phyloP scores from a whole-genome alignment of 2,329 filamentous ascomycete genomes.

The Fusarium caatingaense region DNA sequence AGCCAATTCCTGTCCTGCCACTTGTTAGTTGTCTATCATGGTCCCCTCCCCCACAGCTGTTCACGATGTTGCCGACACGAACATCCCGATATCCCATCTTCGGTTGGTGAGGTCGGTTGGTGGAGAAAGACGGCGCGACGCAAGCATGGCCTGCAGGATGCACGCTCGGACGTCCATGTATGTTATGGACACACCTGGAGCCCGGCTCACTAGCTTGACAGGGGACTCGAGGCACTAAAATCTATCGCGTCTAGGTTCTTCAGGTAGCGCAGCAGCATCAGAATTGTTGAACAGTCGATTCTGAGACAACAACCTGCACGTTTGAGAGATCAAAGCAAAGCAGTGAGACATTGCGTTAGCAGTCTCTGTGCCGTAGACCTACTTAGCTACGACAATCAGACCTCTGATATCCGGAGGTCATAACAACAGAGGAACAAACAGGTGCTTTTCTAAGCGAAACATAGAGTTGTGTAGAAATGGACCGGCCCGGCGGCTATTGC shows the following conservation, averaged over 20 bases:
- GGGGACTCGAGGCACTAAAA: constrained; percentile 26
- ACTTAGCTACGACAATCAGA: background rate
- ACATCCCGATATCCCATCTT: constrained; percentile 35
- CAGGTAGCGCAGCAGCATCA: constrained; percentile 26
- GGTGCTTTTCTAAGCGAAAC: constrained; percentile 6
- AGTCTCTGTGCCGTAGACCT: constrained; percentile 21
- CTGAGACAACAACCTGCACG: constrained; percentile 30
- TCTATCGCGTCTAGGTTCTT: constrained; percentile 30
- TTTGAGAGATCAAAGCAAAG: constrained; percentile 14
- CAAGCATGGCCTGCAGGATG: constrained; percentile 45
- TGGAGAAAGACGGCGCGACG: constrained; percentile 38
- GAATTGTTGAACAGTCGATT: constrained; percentile 23
- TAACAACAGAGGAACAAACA: background rate
- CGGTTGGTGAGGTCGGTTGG: constrained; percentile 27
- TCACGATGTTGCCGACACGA: constrained; percentile 36
- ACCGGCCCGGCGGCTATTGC: constrained; percentile 48
- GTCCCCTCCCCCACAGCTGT: constrained; percentile 38
- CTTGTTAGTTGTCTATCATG: constrained; percentile 14
- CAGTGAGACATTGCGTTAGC: constrained; percentile 5
- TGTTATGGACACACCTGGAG: constrained; percentile 31
- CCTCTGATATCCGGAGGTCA: background rate
- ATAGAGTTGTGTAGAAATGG: constrained; percentile 34
- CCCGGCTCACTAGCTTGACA: constrained; percentile 3
- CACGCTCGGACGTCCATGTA: constrained; percentile 37
- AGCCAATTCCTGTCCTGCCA: constrained; percentile 17